Evolutionary conservation across 495 filamentous ascomycete species (phyloP).

Genomic region (Staphylotrichum tortipilum): DNA sequence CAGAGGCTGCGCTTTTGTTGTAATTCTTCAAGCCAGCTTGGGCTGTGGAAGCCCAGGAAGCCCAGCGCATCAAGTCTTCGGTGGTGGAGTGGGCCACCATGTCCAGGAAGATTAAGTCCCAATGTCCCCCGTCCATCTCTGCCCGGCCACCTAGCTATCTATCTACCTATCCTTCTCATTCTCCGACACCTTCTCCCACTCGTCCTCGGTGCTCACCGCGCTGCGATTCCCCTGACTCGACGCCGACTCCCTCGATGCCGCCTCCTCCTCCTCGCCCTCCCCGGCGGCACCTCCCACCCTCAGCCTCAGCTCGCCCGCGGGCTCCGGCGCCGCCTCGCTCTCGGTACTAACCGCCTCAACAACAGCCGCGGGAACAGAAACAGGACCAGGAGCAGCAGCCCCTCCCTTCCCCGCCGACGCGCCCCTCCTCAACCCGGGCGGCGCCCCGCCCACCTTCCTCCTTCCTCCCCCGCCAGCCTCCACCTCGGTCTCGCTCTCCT

Average conservation of each 20-base stretch:
- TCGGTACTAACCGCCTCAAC: slow-evolving; percentile 25
- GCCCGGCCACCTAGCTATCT: neutral
- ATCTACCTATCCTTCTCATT: slow-evolving; percentile 47
- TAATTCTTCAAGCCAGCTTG: neutral
- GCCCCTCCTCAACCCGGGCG: too few species aligned
- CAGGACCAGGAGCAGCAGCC: too few species aligned
- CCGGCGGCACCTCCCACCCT: too few species aligned
- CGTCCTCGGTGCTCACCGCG: slow-evolving; percentile 48
- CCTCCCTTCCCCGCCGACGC: too few species aligned
- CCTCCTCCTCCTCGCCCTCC: slow-evolving; percentile 19
- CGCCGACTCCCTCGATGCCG: slow-evolving; percentile 6
- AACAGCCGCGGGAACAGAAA: too few species aligned
- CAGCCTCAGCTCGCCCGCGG: slow-evolving; percentile 35
- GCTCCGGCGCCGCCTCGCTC: slow-evolving; percentile 31
- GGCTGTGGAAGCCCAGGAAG: too few species aligned
- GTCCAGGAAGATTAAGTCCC: neutral
- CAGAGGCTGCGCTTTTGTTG: neutral
- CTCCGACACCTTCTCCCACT: slow-evolving; percentile 53
- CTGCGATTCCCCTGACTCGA: slow-evolving; percentile 31
- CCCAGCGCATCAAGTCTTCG: too few species aligned
- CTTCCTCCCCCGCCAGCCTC: too few species aligned
- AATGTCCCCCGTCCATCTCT: neutral
- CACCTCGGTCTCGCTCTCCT: slow-evolving; percentile 47
- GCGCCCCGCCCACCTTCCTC: too few species aligned
- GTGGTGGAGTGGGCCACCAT: too few species aligned